Percentiles rank a stretch among this genome's conserved stretches.
Evolutionary conservation across 83 land plant genomes (phyloP).

Genomic region (Picea mariana): DNA sequence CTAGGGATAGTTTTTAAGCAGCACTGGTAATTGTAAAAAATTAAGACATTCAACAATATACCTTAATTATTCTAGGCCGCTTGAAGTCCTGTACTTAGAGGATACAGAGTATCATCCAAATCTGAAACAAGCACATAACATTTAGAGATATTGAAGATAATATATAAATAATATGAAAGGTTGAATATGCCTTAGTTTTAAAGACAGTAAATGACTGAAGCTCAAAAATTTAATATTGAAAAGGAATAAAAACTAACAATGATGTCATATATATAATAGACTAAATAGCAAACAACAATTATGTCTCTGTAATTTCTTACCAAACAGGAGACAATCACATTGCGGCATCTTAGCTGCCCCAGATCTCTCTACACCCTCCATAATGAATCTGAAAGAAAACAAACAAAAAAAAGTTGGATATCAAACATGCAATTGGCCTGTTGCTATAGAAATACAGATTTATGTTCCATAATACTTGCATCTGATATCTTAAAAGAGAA

Average conservation of each 20-base stretch:
- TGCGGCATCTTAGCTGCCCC: neutral
- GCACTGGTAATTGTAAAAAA: too few species aligned
- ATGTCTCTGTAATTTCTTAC: slow-evolving; percentile 22
- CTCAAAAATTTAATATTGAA: too few species aligned
- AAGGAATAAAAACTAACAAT: neutral
- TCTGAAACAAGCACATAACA: slow-evolving; percentile 27
- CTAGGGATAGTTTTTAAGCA: too few species aligned
- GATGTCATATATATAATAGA: neutral
- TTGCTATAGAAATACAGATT: neutral
- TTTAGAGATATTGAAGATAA: neutral
- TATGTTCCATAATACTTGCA: too few species aligned
- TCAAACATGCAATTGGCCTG: neutral
- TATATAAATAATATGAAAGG: neutral
- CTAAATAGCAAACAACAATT: neutral
- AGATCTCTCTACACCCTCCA: neutral
- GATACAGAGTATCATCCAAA: slow-evolving; percentile 82
- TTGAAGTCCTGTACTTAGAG: slow-evolving; percentile 67
- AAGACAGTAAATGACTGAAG: too few species aligned
- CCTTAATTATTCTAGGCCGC: slow-evolving; percentile 51
- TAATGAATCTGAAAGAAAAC: slow-evolving; percentile 2
- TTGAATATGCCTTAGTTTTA: too few species aligned
- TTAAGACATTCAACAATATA: slow-evolving; percentile 9
- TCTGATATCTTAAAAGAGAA: too few species aligned
- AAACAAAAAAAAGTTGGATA: neutral
- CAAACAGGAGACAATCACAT: slow-evolving; percentile 69